Percentiles rank a stretch among this genome's conserved stretches.
Conservation (phyloP, 2,329 filamentous ascomycete species). For the Mollisia scopiformis region DNA sequence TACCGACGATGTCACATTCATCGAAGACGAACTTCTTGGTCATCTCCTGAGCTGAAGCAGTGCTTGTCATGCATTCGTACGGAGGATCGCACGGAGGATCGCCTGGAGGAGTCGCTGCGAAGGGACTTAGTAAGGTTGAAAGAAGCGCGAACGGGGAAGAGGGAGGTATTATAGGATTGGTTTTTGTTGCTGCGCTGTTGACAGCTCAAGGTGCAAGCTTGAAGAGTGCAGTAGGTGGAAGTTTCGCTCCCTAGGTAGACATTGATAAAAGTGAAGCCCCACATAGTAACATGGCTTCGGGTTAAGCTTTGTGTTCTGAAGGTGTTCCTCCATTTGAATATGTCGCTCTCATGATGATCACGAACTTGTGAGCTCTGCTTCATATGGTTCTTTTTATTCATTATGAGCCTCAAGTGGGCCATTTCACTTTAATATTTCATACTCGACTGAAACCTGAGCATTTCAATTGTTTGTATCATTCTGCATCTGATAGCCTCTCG, state of each 20-base stretch:
- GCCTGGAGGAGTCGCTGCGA: not conserved
- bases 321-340: no score
- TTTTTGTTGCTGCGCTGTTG: not conserved
- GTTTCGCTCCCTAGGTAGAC: not conserved
- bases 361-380: no score
- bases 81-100: not conserved
- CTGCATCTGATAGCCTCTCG: no score
- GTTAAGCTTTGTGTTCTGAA: no score
- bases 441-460: no score
- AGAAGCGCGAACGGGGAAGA: not conserved
- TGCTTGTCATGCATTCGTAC: not conserved
- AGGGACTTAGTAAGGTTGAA: not conserved
- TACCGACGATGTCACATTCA: not conserved
- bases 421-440: no score
- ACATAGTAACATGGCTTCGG: no score
- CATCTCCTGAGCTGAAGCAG: not conserved
- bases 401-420: no score
- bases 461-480: no score
- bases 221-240: not conserved
- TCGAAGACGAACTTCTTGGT: not conserved
- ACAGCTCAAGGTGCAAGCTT: not conserved
- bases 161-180: not conserved
- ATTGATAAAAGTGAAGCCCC: no score
- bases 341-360: no score
- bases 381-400: no score